A percentile compares a stretch with the other conserved stretches of the same genome.
Conservation (phyloP, 441 rosid genomes). For the Dalechampia spathulata region DNA sequence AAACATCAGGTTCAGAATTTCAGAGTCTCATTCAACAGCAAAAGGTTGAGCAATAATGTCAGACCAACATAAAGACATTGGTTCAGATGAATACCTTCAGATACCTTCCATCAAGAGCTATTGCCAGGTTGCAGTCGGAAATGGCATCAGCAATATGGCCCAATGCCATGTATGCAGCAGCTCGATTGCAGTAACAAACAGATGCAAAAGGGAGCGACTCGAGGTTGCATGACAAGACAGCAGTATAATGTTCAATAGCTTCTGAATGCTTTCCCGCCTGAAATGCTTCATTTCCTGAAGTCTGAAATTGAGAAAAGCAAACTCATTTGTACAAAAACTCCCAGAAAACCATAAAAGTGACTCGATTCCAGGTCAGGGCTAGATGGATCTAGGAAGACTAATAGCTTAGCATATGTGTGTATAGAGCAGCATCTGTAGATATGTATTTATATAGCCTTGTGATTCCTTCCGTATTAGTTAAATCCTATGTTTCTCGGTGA, state of each 20-base stretch:
- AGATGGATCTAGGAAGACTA: too few species aligned
- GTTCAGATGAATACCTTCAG: conserved; percentile 52
- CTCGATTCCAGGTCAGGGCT: too few species aligned
- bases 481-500: too few species aligned
- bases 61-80: background rate
- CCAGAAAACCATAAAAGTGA: background rate
- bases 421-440: too few species aligned
- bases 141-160: conserved; percentile 83
- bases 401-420: too few species aligned
- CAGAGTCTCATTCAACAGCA: too few species aligned
- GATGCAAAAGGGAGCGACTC: conserved; percentile 92
- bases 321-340: conserved; percentile 4
- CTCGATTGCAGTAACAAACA: conserved; percentile 93
- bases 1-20: too few species aligned
- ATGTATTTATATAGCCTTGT: too few species aligned
- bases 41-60: background rate
- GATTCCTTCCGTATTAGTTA: too few species aligned
- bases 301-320: conserved; percentile 28
- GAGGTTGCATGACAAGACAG: conserved; percentile 65
- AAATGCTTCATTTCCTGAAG: conserved; percentile 92
- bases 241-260: conserved; percentile 87
- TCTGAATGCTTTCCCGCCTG: conserved; percentile 81
- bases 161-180: conserved; percentile 78
- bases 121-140: conserved; percentile 95
- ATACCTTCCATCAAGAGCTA: conserved; percentile 85